Evolutionary conservation across 441 rosid species (phyloP), one percentile per base, ranked within the genome.

Genomic region (Capsella rubella): DNA sequence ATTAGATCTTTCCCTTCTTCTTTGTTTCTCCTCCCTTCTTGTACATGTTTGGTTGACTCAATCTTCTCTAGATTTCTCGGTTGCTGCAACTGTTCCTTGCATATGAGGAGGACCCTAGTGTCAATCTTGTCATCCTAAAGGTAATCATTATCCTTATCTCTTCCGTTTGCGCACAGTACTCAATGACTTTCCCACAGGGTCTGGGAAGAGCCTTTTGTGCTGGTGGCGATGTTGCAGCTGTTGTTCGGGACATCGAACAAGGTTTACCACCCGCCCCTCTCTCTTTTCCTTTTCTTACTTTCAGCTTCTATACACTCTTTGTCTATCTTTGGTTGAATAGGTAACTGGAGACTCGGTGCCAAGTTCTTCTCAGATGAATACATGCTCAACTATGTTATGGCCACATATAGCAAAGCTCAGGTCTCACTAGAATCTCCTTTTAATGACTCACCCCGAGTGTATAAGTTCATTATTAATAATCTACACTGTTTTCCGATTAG

Each of bases 351-450:
- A 76, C 50, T 60, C 34, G 90, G 85, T 54, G 89, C 92, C 31
- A 43, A 79, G 8, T 87, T 76, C 52, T 89, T 89, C 72, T 53
- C 42, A 11, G 76, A 74, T 76, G 92, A 84, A 77, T 94, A 73
- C 80, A 74, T 31, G 16, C 80, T 94, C 66, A 87, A 84, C 79
- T 92, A 82, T 80, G 57, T 90, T 81, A 80, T 92, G 80, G 95
- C 99, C 54, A 90, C 97, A 5, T 94, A 79, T 69, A 79, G 80
- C 61, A 94, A 87, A 83, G 77, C 89, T 45, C 97, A 92, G 95
- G 98, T 90, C 58, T 51, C 49, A 28, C 5, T 32, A 13, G n/a
- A 32, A 21, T 59, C 10, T 34, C 62, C 9, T 64, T 49, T 42
- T 31, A 10, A 1, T 67, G 8, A 29, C 46, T 29, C 5, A 8